These are phyloP conservation scores for Atalantia buxifolia DNA, from an alignment of 345 rosid genomes.

Conservation along the genomic window DNA sequence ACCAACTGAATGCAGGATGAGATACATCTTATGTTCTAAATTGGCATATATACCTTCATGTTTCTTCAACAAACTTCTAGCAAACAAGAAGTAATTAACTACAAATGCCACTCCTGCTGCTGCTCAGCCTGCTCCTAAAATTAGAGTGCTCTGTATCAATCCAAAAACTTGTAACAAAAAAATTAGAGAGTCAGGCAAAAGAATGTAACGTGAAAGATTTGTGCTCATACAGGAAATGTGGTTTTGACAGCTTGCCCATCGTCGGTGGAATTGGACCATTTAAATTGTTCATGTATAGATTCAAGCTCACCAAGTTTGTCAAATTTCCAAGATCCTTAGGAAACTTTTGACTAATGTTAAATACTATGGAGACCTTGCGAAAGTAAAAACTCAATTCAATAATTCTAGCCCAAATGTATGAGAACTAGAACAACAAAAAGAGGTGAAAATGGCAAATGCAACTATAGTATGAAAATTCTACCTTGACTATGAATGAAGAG, in stretches of 20 bases:
- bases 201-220: constrained; percentile 2
- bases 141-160: constrained; percentile 58
- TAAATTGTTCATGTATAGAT: constrained; percentile 73
- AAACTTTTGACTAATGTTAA: constrained; percentile 54
- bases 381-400: constrained; percentile 15
- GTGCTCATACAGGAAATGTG: constrained; percentile 61
- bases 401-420: not conserved
- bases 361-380: constrained; percentile 77
- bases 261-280: constrained; percentile 55
- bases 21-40: not conserved
- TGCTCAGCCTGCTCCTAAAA: constrained; percentile 57
- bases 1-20: not conserved
- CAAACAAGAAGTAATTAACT: constrained; percentile 78
- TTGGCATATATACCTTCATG: constrained; percentile 52
- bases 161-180: not conserved
- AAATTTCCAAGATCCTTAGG: constrained; percentile 84
- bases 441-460: not conserved
- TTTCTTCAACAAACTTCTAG: constrained; percentile 71
- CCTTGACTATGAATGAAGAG: not conserved
- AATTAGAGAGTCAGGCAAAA: not conserved
- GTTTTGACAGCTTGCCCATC: constrained; percentile 51
- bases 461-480: not conserved
- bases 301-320: constrained; percentile 87
- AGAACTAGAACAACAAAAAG: not conserved
- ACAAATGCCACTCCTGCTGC: constrained; percentile 86